These are phyloP conservation scores for Cercospora sp. DNA, from an alignment of 2,329 filamentous ascomycete species.

Conservation along the genomic window DNA sequence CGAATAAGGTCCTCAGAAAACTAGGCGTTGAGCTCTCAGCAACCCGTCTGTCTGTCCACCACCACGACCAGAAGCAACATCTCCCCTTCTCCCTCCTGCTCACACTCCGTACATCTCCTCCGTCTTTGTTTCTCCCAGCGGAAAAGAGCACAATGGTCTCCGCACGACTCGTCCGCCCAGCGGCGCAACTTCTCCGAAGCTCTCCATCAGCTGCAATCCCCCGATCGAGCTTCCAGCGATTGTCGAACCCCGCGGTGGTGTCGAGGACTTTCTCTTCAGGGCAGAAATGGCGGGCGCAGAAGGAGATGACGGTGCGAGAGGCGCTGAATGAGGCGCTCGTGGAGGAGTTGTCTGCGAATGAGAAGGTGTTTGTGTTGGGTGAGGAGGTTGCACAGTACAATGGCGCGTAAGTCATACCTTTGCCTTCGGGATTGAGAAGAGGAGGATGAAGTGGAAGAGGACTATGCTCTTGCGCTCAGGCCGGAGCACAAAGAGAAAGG, in stretches of 20 bases:
- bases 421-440: background rate
- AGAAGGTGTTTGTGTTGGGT: constrained; percentile 92
- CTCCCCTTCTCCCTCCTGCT: background rate
- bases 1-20: constrained; percentile 1
- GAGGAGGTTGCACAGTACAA: constrained; percentile 99
- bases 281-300: constrained; percentile 47
- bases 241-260: constrained; percentile 50
- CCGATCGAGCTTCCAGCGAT: constrained; percentile 55
- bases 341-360: constrained; percentile 92
- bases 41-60: background rate
- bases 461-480: background rate
- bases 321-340: constrained; percentile 96
- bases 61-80: background rate
- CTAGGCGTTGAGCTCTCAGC: constrained; percentile 8
- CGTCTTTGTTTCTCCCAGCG: background rate
- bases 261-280: constrained; percentile 62
- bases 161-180: constrained; percentile 64
- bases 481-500: background rate
- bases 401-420: constrained; percentile 65
- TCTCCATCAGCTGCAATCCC: constrained; percentile 52
- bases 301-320: constrained; percentile 96
- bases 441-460: background rate
- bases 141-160: constrained; percentile 53
- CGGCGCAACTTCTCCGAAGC: constrained; percentile 62
- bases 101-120: background rate